phyloP scores from a whole-genome alignment of 1,284 basidiomycete genomes.

The Moesziomyces antarcticus region DNA sequence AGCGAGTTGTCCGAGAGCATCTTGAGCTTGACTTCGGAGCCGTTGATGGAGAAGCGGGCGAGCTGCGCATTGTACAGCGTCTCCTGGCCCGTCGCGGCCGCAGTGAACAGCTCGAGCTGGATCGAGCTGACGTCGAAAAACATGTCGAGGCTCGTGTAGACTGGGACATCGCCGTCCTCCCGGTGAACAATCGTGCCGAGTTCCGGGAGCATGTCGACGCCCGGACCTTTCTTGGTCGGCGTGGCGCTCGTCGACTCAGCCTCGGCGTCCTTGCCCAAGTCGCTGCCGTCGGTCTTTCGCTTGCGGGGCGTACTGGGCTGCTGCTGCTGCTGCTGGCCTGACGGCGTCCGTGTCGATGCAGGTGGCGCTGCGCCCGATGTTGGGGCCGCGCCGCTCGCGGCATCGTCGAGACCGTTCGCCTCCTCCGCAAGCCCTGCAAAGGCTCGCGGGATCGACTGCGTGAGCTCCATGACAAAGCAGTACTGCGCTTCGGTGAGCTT shows the following conservation, averaged over 20 bases:
- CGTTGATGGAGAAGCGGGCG: slow-evolving; percentile 83
- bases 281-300: slow-evolving; percentile 7
- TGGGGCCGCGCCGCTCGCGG: slow-evolving; percentile 32
- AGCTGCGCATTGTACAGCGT: slow-evolving; percentile 84
- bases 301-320: slow-evolving; percentile 16
- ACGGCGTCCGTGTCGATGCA: slow-evolving; percentile 9
- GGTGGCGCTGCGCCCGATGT: not conserved
- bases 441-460: slow-evolving; percentile 80
- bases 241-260: slow-evolving; percentile 11
- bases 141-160: slow-evolving; percentile 76
- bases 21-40: slow-evolving; percentile 84
- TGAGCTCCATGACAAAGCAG: slow-evolving; percentile 77
- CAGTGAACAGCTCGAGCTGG: slow-evolving; percentile 91
- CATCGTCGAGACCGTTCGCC: slow-evolving; percentile 62
- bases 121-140: slow-evolving; percentile 80
- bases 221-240: slow-evolving; percentile 30
- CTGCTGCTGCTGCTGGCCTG: slow-evolving; percentile 14
- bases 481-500: slow-evolving; percentile 93
- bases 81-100: slow-evolving; percentile 73
- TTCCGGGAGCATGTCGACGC: slow-evolving; percentile 72
- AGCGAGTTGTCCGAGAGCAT: slow-evolving; percentile 82
- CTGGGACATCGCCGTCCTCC: slow-evolving; percentile 38
- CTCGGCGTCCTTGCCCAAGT: slow-evolving; percentile 15
- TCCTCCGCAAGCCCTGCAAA: slow-evolving; percentile 66
- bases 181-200: slow-evolving; percentile 68